These are phyloP conservation scores for Scenedesmus sp. DNA, from an alignment of 163 green algal genomes.

Conservation along the genomic window DNA sequence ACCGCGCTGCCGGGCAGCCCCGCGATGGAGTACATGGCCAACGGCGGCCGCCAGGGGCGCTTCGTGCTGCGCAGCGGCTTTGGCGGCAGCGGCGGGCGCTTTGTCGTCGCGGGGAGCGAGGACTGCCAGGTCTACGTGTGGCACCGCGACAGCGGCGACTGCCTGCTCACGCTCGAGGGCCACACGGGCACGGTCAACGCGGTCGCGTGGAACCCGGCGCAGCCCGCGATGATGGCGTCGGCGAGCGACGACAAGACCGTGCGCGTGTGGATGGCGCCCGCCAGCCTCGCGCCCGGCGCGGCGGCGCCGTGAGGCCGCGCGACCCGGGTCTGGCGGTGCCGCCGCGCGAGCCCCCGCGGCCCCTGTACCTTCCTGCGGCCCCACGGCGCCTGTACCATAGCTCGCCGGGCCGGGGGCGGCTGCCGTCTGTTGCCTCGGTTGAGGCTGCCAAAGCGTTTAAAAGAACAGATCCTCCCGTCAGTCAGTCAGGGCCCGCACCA, in stretches of 20 bases:
- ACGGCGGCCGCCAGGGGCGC: slow-evolving; percentile 59
- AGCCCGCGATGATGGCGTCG: slow-evolving; percentile 88
- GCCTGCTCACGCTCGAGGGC: slow-evolving; percentile 83
- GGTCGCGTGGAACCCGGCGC: slow-evolving; percentile 87
- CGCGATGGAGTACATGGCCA: slow-evolving; percentile 59
- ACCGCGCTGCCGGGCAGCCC: slow-evolving; percentile 42
- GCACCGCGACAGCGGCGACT: slow-evolving; percentile 78
- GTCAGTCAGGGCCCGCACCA: too few relatives aligned
- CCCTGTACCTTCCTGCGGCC: too few relatives aligned
- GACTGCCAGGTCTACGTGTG: slow-evolving; percentile 92
- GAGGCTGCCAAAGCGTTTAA: too few relatives aligned
- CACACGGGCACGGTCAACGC: slow-evolving; percentile 93
- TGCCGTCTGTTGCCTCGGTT: too few relatives aligned
- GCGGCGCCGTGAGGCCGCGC: too few relatives aligned
- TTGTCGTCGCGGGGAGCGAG: slow-evolving; percentile 90
- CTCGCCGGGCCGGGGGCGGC: too few relatives aligned
- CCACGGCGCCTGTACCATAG: too few relatives aligned
- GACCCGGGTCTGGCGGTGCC: neutral
- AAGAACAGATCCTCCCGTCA: too few relatives aligned
- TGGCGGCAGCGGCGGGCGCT: slow-evolving; percentile 75
- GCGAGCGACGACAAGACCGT: slow-evolving; percentile 83
- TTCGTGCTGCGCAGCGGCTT: slow-evolving; percentile 92
- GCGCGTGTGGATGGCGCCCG: slow-evolving; percentile 37
- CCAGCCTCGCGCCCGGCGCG: neutral
- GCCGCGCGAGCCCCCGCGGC: too few relatives aligned